Conservation (phyloP, 768 basidiomycete species). For the Roridomyces roridus region DNA sequence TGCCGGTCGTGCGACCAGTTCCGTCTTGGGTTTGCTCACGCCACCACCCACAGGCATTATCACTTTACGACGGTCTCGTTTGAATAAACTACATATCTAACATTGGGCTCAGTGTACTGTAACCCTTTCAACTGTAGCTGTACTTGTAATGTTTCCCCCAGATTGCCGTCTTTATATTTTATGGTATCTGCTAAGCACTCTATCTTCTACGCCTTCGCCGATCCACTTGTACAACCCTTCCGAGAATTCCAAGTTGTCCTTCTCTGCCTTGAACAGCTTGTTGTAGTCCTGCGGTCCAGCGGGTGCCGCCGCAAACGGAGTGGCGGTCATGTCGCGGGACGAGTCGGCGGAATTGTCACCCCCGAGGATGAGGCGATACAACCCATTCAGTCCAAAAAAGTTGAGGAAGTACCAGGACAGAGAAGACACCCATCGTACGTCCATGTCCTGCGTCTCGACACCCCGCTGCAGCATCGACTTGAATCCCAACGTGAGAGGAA, state of each 20-base stretch:
- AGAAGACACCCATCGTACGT: slow-evolving; percentile 98
- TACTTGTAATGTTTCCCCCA: slow-evolving; percentile 28
- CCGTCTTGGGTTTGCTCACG: slow-evolving; percentile 12
- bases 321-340: slow-evolving; percentile 73
- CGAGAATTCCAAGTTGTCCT: slow-evolving; percentile 91
- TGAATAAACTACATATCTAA: slow-evolving; percentile 38
- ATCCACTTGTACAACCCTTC: slow-evolving; percentile 87
- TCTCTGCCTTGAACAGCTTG: slow-evolving; percentile 91
- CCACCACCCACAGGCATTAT: slow-evolving; percentile 76
- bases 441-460: slow-evolving; percentile 94
- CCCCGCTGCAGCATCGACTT: slow-evolving; percentile 98
- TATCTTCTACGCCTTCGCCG: slow-evolving; percentile 79
- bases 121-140: slow-evolving; percentile 36
- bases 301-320: slow-evolving; percentile 66
- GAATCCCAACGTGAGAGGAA: slow-evolving; percentile 95
- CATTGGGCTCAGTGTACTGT: slow-evolving; percentile 12
- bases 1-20: slow-evolving; percentile 13
- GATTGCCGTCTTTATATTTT: slow-evolving; percentile 44
- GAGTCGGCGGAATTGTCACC: slow-evolving; percentile 86
- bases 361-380: slow-evolving; percentile 94
- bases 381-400: slow-evolving; percentile 95
- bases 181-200: slow-evolving; percentile 80
- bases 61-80: slow-evolving; percentile 93
- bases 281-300: slow-evolving; percentile 79
- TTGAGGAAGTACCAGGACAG: slow-evolving; percentile 99